phyloP scores from a whole-genome alignment of 768 basidiomycete species.

The Tricholoma bakamatsutake region DNA sequence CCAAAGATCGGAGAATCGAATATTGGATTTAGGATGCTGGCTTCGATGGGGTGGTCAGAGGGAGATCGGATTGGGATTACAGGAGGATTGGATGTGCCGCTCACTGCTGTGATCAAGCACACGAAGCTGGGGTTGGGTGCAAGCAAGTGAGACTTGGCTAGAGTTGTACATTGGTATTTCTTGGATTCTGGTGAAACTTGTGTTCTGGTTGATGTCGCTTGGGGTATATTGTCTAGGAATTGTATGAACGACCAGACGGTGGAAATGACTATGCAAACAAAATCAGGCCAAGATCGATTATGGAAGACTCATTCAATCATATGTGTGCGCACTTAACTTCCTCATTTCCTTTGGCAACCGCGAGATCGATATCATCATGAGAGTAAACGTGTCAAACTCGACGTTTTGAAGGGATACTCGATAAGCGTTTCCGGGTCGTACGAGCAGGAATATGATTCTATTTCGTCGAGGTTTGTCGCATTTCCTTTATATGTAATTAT shows the following conservation, averaged over 20 bases:
- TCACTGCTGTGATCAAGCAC: conserved; percentile 81
- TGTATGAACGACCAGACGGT: neutral
- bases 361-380: too few species aligned
- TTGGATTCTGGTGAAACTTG: neutral
- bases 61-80: conserved; percentile 69
- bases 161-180: neutral
- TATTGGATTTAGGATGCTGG: conserved; percentile 82
- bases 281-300: too few species aligned
- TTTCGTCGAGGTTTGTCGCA: too few species aligned
- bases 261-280: too few species aligned
- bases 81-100: conserved; percentile 65
- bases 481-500: too few species aligned
- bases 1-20: conserved; percentile 78
- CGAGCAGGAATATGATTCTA: too few species aligned
- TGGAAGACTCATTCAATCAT: too few species aligned
- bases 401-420: too few species aligned
- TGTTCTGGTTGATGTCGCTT: neutral
- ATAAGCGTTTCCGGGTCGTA: too few species aligned
- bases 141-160: conserved; percentile 19
- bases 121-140: conserved; percentile 85
- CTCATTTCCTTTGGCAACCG: too few species aligned
- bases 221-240: neutral
- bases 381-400: too few species aligned
- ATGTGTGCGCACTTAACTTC: too few species aligned
- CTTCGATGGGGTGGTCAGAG: conserved; percentile 88